phyloP scores from a whole-genome alignment of 768 basidiomycete genomes.

The Leccinellum rugosiceps region DNA sequence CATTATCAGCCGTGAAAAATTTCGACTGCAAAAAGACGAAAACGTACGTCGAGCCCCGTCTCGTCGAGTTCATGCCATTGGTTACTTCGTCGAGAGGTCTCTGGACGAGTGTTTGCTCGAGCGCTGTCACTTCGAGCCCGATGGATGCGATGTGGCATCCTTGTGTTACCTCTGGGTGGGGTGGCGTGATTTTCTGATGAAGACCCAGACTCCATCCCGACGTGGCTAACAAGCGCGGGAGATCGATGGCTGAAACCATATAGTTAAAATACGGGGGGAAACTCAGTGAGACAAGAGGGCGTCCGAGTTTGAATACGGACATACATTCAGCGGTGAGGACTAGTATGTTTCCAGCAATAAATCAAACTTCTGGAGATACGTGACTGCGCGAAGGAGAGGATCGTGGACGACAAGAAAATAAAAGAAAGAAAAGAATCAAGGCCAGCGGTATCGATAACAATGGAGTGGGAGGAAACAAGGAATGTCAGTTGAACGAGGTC shows the following conservation, averaged over 20 bases:
- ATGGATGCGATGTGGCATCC: conserved; percentile 52
- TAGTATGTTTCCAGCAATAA: background rate
- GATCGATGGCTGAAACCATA: conserved; percentile 5
- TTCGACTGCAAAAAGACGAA: background rate
- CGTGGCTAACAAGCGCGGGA: conserved; percentile 5
- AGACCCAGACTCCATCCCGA: conserved; percentile 13
- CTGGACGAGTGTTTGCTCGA: background rate
- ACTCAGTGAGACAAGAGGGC: background rate
- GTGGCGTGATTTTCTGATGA: conserved; percentile 6
- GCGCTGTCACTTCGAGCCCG: conserved; percentile 39
- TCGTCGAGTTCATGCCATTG: conserved; percentile 49
- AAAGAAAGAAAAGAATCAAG: background rate
- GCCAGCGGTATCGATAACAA: background rate
- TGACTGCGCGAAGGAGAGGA: too few relatives aligned
- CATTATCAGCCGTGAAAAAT: background rate
- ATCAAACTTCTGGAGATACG: too few relatives aligned
- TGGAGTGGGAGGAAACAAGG: background rate
- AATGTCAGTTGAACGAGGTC: too few relatives aligned
- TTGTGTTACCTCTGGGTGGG: conserved; percentile 29
- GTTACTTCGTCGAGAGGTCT: conserved; percentile 10
- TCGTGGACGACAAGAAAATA: too few relatives aligned
- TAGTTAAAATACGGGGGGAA: background rate
- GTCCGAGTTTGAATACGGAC: background rate
- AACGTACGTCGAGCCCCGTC: conserved; percentile 49
- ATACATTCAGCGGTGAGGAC: background rate